Conservation (phyloP, 2,329 filamentous ascomycete genomes). For the Colletotrichum sp. region DNA sequence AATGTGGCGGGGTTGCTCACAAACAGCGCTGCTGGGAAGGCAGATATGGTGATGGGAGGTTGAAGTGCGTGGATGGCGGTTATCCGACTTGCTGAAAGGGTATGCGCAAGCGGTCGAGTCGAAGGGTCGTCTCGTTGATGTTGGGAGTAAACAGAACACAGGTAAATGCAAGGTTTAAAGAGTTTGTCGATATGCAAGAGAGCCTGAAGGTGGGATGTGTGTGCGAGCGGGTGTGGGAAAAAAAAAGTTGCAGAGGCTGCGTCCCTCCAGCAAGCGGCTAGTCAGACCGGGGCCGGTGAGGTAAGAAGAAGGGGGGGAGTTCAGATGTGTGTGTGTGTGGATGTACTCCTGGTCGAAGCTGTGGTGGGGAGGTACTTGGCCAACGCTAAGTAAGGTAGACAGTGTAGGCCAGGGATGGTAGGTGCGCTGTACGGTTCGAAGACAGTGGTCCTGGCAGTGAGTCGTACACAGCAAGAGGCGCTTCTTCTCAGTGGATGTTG, state of each 20-base stretch:
- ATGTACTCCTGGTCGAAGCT: background rate
- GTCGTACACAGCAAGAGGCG: background rate
- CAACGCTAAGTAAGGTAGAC: background rate
- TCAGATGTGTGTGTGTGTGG: background rate
- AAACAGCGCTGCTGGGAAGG: background rate
- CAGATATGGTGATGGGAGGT: background rate
- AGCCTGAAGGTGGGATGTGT: conserved; percentile 19
- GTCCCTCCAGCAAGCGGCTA: background rate
- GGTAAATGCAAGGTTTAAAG: conserved; percentile 15
- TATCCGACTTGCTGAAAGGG: conserved; percentile 17
- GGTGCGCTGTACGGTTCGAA: background rate
- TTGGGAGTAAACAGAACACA: background rate
- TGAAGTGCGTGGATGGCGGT: background rate
- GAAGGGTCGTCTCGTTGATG: conserved; percentile 9
- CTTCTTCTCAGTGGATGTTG: background rate
- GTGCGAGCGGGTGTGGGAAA: conserved; percentile 7
- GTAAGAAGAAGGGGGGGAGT: background rate
- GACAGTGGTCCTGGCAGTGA: background rate
- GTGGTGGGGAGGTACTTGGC: background rate
- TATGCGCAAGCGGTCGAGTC: conserved; percentile 19
- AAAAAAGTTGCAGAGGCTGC: conserved; percentile 16
- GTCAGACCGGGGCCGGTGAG: conserved; percentile 3
- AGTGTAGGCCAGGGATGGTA: background rate
- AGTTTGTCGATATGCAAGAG: conserved; percentile 20
- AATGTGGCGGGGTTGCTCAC: conserved; percentile 18